Conservation (phyloP, 2,329 filamentous ascomycete genomes). For the Monosporascus cannonballus region DNA sequence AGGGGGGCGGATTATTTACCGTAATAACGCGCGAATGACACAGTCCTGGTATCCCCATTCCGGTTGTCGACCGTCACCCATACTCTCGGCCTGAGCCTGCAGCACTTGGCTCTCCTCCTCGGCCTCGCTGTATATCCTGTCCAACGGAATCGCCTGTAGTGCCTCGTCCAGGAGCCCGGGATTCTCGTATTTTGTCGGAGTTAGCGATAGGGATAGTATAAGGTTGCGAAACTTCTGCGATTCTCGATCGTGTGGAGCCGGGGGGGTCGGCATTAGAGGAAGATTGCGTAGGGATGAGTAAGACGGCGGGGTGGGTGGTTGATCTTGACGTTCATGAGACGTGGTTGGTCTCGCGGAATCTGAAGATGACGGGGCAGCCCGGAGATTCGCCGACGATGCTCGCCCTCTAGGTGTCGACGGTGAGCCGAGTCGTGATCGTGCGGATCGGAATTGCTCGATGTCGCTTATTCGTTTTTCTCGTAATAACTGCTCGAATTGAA, state of each 20-base stretch:
- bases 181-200: constrained; percentile 93
- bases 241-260: constrained; percentile 57
- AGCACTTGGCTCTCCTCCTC: constrained; percentile 89
- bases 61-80: constrained; percentile 55
- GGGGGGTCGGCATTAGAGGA: constrained; percentile 38
- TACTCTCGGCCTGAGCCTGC: constrained; percentile 56
- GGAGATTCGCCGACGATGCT: constrained; percentile 43
- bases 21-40: constrained; percentile 80
- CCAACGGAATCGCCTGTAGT: constrained; percentile 62
- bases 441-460: constrained; percentile 57
- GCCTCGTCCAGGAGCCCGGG: constrained; percentile 91
- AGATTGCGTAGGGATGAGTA: constrained; percentile 58
- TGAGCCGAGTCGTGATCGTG: constrained; percentile 52
- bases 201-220: constrained; percentile 77
- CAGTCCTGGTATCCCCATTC: constrained; percentile 99
- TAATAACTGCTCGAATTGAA: constrained; percentile 81
- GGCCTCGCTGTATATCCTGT: constrained; percentile 49
- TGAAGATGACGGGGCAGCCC: constrained; percentile 31
- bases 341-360: constrained; percentile 40
- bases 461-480: constrained; percentile 84
- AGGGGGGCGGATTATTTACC: constrained; percentile 29
- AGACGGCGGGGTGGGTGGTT: constrained; percentile 41
- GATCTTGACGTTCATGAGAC: constrained; percentile 22
- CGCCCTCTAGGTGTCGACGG: constrained; percentile 44
- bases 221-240: constrained; percentile 76